Evolutionary conservation across 129 eudicot species (phyloP), one percentile per base, ranked within the genome.

Genomic region (Helichrysum umbraculigerum): DNA sequence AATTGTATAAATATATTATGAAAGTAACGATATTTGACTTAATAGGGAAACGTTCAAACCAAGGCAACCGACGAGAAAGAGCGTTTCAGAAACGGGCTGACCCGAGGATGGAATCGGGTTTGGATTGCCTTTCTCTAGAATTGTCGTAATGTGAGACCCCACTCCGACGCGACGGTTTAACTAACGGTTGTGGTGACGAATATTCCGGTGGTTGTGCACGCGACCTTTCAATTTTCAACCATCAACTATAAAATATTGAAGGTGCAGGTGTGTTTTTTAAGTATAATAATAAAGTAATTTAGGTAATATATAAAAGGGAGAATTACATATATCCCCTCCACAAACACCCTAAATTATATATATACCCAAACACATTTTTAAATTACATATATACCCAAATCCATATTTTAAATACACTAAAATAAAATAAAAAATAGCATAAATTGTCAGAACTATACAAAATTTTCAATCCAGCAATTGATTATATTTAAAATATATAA

Each of bases 11-110:
- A 61, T 79, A 15, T 2, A 44, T 59, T 10, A 12, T 64, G 79
- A 67, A 74, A 80, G 83, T 11, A 79, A 80, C 75, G 37, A 35
- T 28, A 29, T 73, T 79, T 79, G 83, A 73, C 83, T 79, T 65
- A 15, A 65, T 35, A 25, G 15, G 56, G 37, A 39, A 63, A 51
- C 74, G 74, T 79, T 79, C 78, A 73, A 65, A 65, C 7, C 10
- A 80, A 74, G 83, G 70, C 75, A 69, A 42, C 83, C 58, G 73
- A 34, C 0, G 50, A 68, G 75, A 80, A 74, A 79, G 34, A 37
- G 59, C 69, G 39, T 74, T 19, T 4, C 29, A 7, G 17, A 77
- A 52, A 39, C 57, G 83, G 78, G 78, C 51, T 1, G 69, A 51
- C 61, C 82, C 82, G 82, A 64, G 17, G 34, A 7, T 5, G 32